These are phyloP conservation scores for Adansonia rubrostipa DNA, from an alignment of 441 rosid species.

Conservation along the genomic window DNA sequence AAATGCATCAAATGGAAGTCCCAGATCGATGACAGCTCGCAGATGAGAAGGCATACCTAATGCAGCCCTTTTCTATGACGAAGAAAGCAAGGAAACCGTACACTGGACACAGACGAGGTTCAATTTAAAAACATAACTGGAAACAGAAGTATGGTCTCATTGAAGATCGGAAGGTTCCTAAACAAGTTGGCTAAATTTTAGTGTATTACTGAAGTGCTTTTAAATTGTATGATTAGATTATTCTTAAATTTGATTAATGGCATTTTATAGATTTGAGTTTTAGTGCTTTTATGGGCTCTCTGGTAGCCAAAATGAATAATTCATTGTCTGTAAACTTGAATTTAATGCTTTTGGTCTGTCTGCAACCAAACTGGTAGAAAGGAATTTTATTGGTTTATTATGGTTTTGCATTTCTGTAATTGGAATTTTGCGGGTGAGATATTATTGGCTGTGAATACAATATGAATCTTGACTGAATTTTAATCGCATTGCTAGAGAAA, in stretches of 20 bases:
- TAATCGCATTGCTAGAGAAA: background rate
- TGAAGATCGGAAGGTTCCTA: constrained; percentile 33
- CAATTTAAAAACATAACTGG: constrained; percentile 42
- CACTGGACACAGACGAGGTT: constrained; percentile 80
- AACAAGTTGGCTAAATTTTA: background rate
- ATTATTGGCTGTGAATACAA: background rate
- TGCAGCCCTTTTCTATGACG: constrained; percentile 81
- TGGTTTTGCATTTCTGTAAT: background rate
- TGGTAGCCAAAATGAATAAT: background rate
- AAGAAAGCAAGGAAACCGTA: constrained; percentile 92
- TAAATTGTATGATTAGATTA: constrained; percentile 12
- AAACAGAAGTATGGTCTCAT: constrained; percentile 77
- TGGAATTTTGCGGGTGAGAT: background rate
- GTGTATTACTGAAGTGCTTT: constrained; percentile 12
- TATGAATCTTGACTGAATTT: background rate
- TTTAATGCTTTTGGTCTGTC: background rate
- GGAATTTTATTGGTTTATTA: no score
- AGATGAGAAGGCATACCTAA: constrained; percentile 78
- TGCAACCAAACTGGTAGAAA: background rate
- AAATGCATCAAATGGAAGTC: constrained; percentile 59
- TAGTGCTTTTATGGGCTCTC: background rate
- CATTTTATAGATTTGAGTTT: background rate
- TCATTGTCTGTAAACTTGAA: background rate
- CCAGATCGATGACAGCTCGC: constrained; percentile 52
- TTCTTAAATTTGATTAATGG: background rate